Base-by-base conservation (phyloP, 1,139 yeast species). In the Blastobotrys persicus region DNA sequence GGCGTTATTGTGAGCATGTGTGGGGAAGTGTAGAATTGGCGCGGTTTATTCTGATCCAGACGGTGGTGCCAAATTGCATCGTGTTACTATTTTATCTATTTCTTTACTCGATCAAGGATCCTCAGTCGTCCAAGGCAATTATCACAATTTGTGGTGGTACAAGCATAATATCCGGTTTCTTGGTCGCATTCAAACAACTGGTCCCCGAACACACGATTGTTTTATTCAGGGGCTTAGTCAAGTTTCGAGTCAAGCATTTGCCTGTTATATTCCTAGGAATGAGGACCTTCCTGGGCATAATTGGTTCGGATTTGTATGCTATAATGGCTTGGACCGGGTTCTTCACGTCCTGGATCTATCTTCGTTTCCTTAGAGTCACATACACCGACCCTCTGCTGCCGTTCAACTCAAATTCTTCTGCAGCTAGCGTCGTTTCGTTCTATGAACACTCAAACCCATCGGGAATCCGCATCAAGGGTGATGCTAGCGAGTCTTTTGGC, bases 401-500 rank as follows among this genome's bases (percentile, higher is more conserved):
- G 16, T 54, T 60, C 40, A 40, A 43, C 41, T 26, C 44, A 11
- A 47, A 52, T 4, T 38, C 52, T 9, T 18, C 49, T 13, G 38
- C 46, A 28, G 46, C 59, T 3, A 32, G 50, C 13, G 38, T 44
- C 1, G 42, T 48, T 4, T 41, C 51, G 3, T 37, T 28, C 41
- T 37, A 35, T 18, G 54, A 50, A 44, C 57, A 54, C 39, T 44
- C 43, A 39, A 50, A 50, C 58, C 48, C 63, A 56, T 54, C 58
- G 49, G 55, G 64, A 12, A 63, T 73, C n/a, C 64, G 73, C n/a
- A 66, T 81, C 26, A 68, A 76, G 37, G 97, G 97, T 44, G 96
- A 89, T 66, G 95, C 96, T 0, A 83, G 94, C 0, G 96, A 89
- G 59, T 85, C 94, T 0, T 91, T 91, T 71, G 81, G 85, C 49